Conservation (phyloP, 345 rosid genomes). For the Zanthoxylum bungeanum region DNA sequence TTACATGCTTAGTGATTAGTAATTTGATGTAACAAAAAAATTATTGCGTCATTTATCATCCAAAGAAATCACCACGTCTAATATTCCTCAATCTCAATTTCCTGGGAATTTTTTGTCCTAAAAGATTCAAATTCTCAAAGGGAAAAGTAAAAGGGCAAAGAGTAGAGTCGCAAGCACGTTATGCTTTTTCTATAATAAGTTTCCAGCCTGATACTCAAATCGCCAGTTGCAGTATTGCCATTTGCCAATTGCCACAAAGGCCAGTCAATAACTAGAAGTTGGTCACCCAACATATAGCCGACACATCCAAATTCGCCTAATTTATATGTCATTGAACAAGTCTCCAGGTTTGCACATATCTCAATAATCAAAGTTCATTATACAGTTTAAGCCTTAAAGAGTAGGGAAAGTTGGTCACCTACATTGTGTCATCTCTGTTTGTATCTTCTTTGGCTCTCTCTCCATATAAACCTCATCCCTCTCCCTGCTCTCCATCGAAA, state of each 20-base stretch:
- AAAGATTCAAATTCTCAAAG: constrained; percentile 5
- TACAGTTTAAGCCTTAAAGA: constrained; percentile 1
- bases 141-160: not conserved
- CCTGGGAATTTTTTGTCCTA: not conserved
- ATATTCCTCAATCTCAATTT: too few relatives aligned
- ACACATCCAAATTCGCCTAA: not conserved
- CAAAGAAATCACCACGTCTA: too few relatives aligned
- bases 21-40: too few relatives aligned
- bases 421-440: constrained; percentile 16
- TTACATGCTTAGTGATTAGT: too few relatives aligned
- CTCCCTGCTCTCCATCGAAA: constrained; percentile 16
- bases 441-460: constrained; percentile 12
- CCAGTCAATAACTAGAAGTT: constrained; percentile 14
- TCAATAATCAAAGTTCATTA: not conserved
- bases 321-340: not conserved
- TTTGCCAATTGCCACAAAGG: too few relatives aligned
- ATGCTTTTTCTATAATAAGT: constrained; percentile 18
- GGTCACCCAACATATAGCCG: constrained; percentile 31
- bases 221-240: not conserved
- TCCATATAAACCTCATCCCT: constrained; percentile 28
- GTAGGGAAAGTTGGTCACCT: constrained; percentile 51
- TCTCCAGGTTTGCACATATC: not conserved
- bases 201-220: not conserved
- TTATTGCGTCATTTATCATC: too few relatives aligned
- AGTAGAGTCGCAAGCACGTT: too few relatives aligned